phyloP scores from a whole-genome alignment of 2,329 filamentous ascomycete species.

The Coniochaeta sp. region DNA sequence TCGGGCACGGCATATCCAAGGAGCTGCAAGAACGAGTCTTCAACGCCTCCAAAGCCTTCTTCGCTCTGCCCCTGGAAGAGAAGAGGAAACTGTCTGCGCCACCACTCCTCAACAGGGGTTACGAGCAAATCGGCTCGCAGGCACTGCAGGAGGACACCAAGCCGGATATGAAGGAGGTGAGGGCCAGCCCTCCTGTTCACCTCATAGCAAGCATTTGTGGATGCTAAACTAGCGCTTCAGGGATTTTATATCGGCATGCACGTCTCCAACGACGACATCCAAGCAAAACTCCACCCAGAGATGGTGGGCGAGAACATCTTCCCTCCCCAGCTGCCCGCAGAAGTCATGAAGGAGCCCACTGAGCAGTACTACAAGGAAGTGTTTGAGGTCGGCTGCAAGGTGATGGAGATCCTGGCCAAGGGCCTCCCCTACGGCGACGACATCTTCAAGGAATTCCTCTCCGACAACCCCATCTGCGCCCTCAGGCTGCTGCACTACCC shows the following conservation, averaged over 20 bases:
- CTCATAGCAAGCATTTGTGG: not conserved
- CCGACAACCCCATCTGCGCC: slow-evolving; percentile 32
- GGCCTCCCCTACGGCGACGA: slow-evolving; percentile 30
- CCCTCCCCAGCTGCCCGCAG: slow-evolving; percentile 14
- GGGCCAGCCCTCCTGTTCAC: not conserved
- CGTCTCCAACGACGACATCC: slow-evolving; percentile 16
- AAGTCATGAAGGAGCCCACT: slow-evolving; percentile 26
- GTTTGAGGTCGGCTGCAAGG: slow-evolving; percentile 27
- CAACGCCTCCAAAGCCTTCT: slow-evolving; percentile 32
- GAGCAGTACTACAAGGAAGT: slow-evolving; percentile 32
- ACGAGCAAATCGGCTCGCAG: slow-evolving; percentile 38
- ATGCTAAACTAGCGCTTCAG: slow-evolving; percentile 4
- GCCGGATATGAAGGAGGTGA: slow-evolving; percentile 38
- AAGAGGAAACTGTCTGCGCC: slow-evolving; percentile 30
- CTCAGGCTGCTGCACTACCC: slow-evolving; percentile 43
- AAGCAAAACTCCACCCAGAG: slow-evolving; percentile 28
- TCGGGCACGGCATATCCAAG: slow-evolving; percentile 17
- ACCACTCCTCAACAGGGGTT: slow-evolving; percentile 32
- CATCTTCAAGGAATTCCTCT: slow-evolving; percentile 33
- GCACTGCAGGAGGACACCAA: slow-evolving; percentile 32
- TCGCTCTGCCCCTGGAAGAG: slow-evolving; percentile 35
- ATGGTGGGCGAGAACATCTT: slow-evolving; percentile 32
- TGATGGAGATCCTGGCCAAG: slow-evolving; percentile 33
- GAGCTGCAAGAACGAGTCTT: slow-evolving; percentile 13
- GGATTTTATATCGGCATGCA: slow-evolving; percentile 32